Conservation (phyloP, 495 filamentous ascomycete species). For the Penicillium longicatenatum region DNA sequence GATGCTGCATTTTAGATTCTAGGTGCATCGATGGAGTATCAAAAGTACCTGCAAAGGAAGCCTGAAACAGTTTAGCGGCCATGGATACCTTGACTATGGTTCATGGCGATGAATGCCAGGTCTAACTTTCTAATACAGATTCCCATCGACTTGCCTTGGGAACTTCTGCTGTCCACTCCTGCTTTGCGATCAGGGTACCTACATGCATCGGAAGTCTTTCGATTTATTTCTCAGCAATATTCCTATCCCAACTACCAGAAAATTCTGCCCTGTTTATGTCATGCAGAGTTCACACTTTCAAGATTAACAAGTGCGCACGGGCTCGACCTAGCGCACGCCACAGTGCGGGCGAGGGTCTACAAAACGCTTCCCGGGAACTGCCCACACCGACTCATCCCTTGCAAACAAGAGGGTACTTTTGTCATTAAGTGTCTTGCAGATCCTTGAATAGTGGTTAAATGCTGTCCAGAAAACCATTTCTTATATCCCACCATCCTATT, state of each 20-base stretch:
- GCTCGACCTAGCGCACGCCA: background rate
- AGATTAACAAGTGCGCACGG: background rate
- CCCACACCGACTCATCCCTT: background rate
- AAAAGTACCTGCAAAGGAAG: background rate
- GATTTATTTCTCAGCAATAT: background rate
- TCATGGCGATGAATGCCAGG: background rate
- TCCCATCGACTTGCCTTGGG: background rate
- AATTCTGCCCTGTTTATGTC: background rate
- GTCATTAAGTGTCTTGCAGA: background rate
- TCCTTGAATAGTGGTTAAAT: background rate
- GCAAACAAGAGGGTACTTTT: background rate
- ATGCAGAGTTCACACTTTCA: background rate
- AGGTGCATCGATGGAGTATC: background rate
- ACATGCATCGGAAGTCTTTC: background rate
- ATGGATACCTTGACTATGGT: background rate
- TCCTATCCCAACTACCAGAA: background rate
- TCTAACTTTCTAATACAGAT: background rate
- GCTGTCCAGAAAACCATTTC: background rate
- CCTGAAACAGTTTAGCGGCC: background rate
- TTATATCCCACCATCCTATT: background rate
- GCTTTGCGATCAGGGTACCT: background rate
- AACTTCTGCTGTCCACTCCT: background rate
- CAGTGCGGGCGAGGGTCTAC: background rate
- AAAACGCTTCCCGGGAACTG: background rate
- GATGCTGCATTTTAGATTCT: background rate